Conservation (phyloP, 306 rosid genomes). For the Begonia fuchsioides region DNA sequence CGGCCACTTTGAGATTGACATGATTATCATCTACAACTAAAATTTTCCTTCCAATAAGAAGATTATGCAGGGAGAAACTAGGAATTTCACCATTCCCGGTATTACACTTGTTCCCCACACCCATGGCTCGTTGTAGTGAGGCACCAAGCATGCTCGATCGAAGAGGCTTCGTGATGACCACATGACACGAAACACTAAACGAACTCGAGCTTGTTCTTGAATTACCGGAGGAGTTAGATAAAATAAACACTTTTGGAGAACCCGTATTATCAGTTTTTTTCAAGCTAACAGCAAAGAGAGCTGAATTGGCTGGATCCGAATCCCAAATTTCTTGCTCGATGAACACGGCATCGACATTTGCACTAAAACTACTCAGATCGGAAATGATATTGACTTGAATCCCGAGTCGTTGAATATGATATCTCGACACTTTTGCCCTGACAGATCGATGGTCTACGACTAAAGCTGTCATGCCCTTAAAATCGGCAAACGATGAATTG, state of each 20-base stretch:
- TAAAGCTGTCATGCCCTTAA: conserved; percentile 63
- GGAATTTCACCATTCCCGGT: conserved; percentile 61
- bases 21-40: conserved; percentile 78
- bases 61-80: conserved; percentile 47
- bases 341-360: conserved; percentile 36
- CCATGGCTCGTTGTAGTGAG: conserved; percentile 66
- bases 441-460: conserved; percentile 65
- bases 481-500: conserved; percentile 40
- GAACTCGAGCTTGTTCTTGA: conserved; percentile 19
- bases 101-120: conserved; percentile 42
- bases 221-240: conserved; percentile 44
- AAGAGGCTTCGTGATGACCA: conserved; percentile 61
- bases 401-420: conserved; percentile 83
- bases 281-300: conserved; percentile 27
- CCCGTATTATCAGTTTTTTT: conserved; percentile 18
- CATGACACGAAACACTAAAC: conserved; percentile 24
- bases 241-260: conserved; percentile 62
- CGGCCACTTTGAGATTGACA: conserved; percentile 88
- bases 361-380: conserved; percentile 34
- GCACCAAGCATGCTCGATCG: conserved; percentile 94
- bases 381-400: conserved; percentile 52
- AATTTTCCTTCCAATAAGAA: conserved; percentile 68
- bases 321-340: conserved; percentile 88
- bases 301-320: conserved; percentile 29
- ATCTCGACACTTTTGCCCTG: conserved; percentile 67